Evolutionary conservation across 2,329 filamentous ascomycete genomes (phyloP).

Genomic region (Pseudogymnoascus sp.): DNA sequence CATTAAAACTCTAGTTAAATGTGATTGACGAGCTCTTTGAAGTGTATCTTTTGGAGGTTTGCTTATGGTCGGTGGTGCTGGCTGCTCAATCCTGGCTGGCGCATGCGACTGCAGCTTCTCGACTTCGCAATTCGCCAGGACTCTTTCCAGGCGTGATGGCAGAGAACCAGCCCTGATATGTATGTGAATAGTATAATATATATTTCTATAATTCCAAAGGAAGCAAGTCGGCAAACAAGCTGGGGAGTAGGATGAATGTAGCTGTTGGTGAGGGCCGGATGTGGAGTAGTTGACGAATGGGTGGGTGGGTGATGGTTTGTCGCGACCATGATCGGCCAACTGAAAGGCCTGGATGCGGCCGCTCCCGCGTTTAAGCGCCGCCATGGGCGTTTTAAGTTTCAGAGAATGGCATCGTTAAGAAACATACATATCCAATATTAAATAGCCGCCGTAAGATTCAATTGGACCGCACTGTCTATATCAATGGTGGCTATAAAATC

Average conservation of each 20-base stretch:
- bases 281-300: not conserved
- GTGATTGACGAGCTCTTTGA: not conserved
- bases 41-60: not conserved
- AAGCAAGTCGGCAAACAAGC: not conserved
- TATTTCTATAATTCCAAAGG: not conserved
- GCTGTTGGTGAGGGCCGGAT: constrained; percentile 2
- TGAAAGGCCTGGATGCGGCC: not conserved
- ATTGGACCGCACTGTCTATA: not conserved
- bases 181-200: not conserved
- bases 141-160: not conserved
- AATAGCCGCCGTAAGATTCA: not conserved
- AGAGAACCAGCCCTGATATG: constrained; percentile 1
- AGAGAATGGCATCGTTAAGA: not conserved
- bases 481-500: not conserved
- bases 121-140: not conserved
- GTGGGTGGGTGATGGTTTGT: constrained; percentile 2
- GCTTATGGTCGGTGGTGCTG: not conserved
- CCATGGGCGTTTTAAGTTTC: constrained; percentile 6
- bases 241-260: not conserved
- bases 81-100: not conserved
- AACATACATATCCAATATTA: not conserved
- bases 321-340: constrained; percentile 1
- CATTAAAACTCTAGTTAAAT: not conserved
- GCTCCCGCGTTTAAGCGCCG: constrained; percentile 5
- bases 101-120: not conserved